phyloP scores from a whole-genome alignment of 1,139 yeast species.

The Scheffersomyces parashehatae region DNA sequence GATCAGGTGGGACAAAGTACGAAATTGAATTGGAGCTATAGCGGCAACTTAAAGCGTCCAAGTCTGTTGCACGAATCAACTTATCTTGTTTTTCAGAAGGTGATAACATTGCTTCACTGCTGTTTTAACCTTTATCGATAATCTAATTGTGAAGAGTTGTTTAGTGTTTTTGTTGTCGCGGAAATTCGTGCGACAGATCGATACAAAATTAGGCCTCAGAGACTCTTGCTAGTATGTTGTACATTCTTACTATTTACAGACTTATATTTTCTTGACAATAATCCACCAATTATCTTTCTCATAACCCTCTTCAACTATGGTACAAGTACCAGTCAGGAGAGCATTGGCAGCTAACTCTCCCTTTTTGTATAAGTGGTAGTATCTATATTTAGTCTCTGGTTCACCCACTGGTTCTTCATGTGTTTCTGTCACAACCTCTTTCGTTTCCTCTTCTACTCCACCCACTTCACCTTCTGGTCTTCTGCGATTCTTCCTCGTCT shows the following conservation, averaged over 20 bases:
- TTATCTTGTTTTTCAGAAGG: conserved; percentile 45
- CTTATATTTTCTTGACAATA: conserved; percentile 24
- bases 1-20: conserved; percentile 56
- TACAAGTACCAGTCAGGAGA: conserved; percentile 61
- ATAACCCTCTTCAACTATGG: conserved; percentile 71
- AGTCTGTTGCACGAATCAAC: conserved; percentile 70
- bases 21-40: conserved; percentile 54
- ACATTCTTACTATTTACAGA: no score
- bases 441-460: conserved; percentile 5
- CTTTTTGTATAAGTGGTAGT: conserved; percentile 78
- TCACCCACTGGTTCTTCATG: background rate
- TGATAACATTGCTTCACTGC: conserved; percentile 28
- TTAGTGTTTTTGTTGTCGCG: no score
- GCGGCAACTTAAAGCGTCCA: conserved; percentile 82
- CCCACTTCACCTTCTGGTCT: conserved; percentile 6
- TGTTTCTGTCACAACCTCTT: background rate
- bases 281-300: conserved; percentile 96
- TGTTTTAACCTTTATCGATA: no score
- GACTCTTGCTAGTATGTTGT: no score
- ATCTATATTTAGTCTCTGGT: conserved; percentile 64
- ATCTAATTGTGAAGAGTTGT: no score
- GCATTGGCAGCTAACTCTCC: conserved; percentile 83
- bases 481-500: conserved; percentile 15
- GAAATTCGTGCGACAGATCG: no score
- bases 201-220: no score